Percentiles rank a stretch among this genome's conserved stretches.
phyloP scores from a whole-genome alignment of 257 asterid species.

The Nicotiana tomentosiformis region DNA sequence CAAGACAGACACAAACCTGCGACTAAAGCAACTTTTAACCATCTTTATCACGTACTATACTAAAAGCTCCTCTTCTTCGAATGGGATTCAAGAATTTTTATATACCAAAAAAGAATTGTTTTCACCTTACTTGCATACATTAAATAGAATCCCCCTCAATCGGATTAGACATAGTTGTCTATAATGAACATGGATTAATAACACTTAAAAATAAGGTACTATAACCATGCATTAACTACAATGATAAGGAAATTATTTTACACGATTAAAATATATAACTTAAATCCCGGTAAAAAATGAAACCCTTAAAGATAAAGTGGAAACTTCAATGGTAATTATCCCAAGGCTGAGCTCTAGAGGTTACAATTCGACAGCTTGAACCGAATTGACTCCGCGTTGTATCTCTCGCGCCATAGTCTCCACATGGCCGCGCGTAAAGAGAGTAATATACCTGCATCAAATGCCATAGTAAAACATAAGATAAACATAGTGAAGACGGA shows the following conservation, averaged over 20 bases:
- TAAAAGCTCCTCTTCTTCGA: neutral
- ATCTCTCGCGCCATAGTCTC: constrained; percentile 78
- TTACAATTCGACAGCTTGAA: constrained; percentile 76
- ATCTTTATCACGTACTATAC: neutral
- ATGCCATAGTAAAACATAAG: neutral
- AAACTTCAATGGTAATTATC: neutral
- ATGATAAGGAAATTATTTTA: neutral
- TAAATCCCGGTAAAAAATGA: neutral
- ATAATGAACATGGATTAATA: neutral
- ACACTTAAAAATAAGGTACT: neutral
- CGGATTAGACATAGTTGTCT: neutral
- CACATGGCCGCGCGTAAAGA: constrained; percentile 55
- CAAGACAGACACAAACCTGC: neutral
- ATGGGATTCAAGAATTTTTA: neutral
- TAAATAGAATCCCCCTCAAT: neutral
- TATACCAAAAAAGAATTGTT: neutral
- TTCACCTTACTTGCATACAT: neutral
- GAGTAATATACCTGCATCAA: constrained; percentile 58
- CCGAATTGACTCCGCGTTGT: constrained; percentile 65
- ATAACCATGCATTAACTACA: neutral
- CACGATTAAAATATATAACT: neutral
- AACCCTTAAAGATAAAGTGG: neutral
- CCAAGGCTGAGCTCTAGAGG: neutral
- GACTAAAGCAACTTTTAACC: neutral
- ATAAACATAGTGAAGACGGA: neutral